Evolutionary conservation across 768 basidiomycete genomes (phyloP), one percentile per base, ranked within the genome.

Genomic region (Gloeostereum incarnatum): DNA sequence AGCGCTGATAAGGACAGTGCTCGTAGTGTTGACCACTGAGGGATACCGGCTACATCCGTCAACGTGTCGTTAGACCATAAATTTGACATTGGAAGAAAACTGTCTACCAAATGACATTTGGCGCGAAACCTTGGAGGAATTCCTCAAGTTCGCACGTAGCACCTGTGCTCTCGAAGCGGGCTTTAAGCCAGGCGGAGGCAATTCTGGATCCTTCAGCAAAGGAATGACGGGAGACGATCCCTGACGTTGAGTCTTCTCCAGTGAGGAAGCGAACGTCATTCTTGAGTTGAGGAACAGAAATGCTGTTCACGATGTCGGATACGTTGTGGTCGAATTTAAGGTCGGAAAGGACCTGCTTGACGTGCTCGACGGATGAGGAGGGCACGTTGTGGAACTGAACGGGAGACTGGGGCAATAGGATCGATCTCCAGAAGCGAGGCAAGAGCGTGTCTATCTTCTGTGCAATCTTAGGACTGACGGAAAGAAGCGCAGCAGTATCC

Each of bases 41-140:
- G 63, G 38, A 48, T 86, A 87, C 30, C 73, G 68, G 52, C 86
- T 84, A 48, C 13, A 41, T 13, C 22, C 32, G 37, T 14, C 6
- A 39, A 11, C 38, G 23, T 33, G 11, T 48, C 22, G 25, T 31
- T 16, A 16, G 23, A 5, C 8, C 14, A 19, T 18, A 25, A n/a
- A 25, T 10, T 10, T 16, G 17, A 33, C 10, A 31, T 8, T 27
- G 35, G 38, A 24, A 25, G 20, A 23, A 24, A 20, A 21, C 40
- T 14, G 51, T 62, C 38, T 65, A 89, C 79, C 90, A 94, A 41
- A 94, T 69, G 31, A 94, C 81, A 51, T 94, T 90, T 7, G 92
- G 91, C 3, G 86, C 70, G 53, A 88, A 92, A 5, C 84, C 87
- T 10, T 30, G 6, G 19, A 79, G 55, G 70, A 91, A 96, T 0